phyloP scores from a whole-genome alignment of 2,329 filamentous ascomycete genomes.

The Claviceps africana region DNA sequence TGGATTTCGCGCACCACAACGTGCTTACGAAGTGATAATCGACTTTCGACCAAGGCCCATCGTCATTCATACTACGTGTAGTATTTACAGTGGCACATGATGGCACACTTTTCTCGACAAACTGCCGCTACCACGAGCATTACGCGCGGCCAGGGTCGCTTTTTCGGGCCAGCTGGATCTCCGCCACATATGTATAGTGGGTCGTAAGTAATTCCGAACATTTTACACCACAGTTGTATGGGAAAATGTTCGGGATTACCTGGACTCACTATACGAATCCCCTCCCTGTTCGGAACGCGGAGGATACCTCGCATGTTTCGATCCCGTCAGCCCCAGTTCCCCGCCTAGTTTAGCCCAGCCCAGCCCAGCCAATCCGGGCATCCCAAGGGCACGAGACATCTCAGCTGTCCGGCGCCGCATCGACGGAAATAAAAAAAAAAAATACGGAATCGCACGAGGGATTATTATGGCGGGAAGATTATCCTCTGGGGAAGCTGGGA shows the following conservation, averaged over 20 bases:
- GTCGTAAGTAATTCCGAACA: no score
- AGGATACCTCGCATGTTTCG: conserved; percentile 3
- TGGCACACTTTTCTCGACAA: not conserved
- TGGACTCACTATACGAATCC: no score
- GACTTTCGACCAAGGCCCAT: not conserved
- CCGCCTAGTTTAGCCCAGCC: not conserved
- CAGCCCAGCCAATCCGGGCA: not conserved
- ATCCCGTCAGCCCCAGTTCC: not conserved
- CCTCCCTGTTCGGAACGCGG: not conserved
- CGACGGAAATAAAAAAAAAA: no score
- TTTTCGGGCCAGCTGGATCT: not conserved
- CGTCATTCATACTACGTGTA: not conserved
- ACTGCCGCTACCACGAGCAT: not conserved
- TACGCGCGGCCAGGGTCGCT: not conserved
- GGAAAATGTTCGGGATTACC: no score
- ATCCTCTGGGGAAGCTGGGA: not conserved
- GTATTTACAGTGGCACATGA: not conserved
- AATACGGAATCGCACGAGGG: not conserved
- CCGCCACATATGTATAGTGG: no score
- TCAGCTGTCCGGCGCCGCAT: not conserved
- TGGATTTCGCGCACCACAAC: not conserved
- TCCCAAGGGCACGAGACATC: not conserved
- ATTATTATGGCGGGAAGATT: not conserved
- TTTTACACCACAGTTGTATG: no score
- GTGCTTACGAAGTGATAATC: not conserved